A percentile compares a stretch with the other conserved stretches of the same genome.
Evolutionary conservation across 495 filamentous ascomycete species (phyloP).

Genomic region (Aspergillus sclerotiicarbonarius): DNA sequence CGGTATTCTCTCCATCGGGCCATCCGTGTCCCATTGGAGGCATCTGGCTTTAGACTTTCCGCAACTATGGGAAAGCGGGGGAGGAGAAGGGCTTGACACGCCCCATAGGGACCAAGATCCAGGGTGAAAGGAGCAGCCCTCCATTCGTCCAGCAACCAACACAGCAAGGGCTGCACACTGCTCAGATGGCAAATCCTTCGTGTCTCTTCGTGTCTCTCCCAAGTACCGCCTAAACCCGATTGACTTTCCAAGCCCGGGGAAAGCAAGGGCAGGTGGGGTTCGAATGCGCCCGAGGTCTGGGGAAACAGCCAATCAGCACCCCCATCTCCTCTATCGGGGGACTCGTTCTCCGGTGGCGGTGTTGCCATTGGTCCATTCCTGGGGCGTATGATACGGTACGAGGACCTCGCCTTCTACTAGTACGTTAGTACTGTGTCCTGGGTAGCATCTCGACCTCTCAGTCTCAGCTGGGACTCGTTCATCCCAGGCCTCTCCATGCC

Average conservation of each 20-base stretch:
- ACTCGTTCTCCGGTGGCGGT: neutral
- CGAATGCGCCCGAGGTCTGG: conserved; percentile 8
- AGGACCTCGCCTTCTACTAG: no score
- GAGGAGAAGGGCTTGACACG: neutral
- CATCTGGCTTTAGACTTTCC: neutral
- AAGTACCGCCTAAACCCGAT: neutral
- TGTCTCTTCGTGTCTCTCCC: neutral
- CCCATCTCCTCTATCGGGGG: neutral
- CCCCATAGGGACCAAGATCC: no score
- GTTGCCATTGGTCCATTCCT: neutral
- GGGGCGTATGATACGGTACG: no score
- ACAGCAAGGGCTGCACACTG: neutral
- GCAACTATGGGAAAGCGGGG: neutral
- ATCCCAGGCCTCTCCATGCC: neutral
- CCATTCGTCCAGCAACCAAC: conserved; percentile 3
- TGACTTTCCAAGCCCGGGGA: conserved; percentile 14
- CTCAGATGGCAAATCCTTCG: neutral
- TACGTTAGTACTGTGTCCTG: no score
- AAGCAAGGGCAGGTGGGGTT: conserved; percentile 2
- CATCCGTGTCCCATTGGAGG: neutral
- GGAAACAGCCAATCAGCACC: conserved; percentile 12
- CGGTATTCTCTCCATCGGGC: neutral
- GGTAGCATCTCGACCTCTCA: no score
- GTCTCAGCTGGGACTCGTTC: no score
- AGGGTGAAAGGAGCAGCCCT: neutral